These are phyloP conservation scores for Aplosporella prunicola DNA, from an alignment of 2,329 filamentous ascomycete genomes.

Conservation along the genomic window DNA sequence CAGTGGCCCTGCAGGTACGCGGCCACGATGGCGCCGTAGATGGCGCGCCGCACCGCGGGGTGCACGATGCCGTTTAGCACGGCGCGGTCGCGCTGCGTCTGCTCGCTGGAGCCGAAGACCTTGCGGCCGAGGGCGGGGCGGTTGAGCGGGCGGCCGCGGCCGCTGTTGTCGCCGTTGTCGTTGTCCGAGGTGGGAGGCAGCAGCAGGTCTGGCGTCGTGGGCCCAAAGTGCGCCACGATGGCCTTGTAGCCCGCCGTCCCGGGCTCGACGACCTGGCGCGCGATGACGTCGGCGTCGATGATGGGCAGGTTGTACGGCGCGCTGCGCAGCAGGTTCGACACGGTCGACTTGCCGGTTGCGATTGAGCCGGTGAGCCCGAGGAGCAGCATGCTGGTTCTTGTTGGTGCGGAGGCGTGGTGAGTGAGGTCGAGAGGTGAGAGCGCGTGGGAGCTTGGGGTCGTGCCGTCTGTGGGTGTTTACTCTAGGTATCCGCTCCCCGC, in stretches of 20 bases:
- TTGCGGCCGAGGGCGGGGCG: slow-evolving; percentile 72
- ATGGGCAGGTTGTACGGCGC: slow-evolving; percentile 80
- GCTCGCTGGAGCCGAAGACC: slow-evolving; percentile 73
- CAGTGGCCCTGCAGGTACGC: slow-evolving; percentile 68
- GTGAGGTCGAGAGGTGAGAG: no score
- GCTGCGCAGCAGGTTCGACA: slow-evolving; percentile 70
- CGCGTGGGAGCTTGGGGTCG: no score
- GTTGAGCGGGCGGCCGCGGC: slow-evolving; percentile 68
- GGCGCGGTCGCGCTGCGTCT: slow-evolving; percentile 59
- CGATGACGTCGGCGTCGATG: slow-evolving; percentile 87
- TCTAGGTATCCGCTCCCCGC: no score
- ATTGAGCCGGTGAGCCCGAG: slow-evolving; percentile 96
- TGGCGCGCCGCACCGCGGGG: slow-evolving; percentile 74
- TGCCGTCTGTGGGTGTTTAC: no score
- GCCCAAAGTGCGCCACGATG: slow-evolving; percentile 72
- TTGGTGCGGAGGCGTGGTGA: no score
- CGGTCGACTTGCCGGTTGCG: slow-evolving; percentile 95
- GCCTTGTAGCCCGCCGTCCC: slow-evolving; percentile 74
- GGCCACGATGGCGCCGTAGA: slow-evolving; percentile 64
- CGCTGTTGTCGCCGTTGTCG: slow-evolving; percentile 40
- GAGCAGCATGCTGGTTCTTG: slow-evolving; percentile 93
- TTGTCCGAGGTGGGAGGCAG: slow-evolving; percentile 44
- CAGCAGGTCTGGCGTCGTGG: slow-evolving; percentile 78
- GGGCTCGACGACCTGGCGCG: slow-evolving; percentile 88
- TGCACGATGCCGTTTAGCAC: slow-evolving; percentile 87